Conservation (phyloP, 257 asterid genomes). For the Nicotiana tomentosiformis region DNA sequence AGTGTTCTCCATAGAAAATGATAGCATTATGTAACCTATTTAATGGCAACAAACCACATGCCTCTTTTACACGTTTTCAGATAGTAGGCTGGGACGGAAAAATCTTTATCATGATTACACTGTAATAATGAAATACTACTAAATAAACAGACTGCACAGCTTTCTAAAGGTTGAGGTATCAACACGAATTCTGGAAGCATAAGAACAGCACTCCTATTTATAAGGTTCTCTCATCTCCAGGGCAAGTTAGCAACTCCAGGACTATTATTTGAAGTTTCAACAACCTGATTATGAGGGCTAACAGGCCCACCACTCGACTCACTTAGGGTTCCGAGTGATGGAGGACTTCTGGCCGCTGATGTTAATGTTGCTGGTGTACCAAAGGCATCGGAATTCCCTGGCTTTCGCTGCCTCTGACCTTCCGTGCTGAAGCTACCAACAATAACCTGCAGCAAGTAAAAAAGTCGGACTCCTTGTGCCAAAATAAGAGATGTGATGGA, state of each 20-base stretch:
- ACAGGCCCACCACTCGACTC: constrained; percentile 11
- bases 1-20: neutral
- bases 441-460: constrained; percentile 5
- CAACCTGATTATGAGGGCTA: constrained; percentile 5
- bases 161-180: neutral
- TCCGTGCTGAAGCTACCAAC: constrained; percentile 15
- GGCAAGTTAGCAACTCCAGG: neutral
- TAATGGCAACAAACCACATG: neutral
- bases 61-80: neutral
- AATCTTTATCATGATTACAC: neutral
- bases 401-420: neutral
- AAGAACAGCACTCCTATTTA: neutral
- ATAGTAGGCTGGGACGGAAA: neutral
- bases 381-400: neutral
- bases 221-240: constrained; percentile 3
- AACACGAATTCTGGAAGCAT: neutral
- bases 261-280: neutral
- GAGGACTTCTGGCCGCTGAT: constrained; percentile 11
- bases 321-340: constrained; percentile 12
- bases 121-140: neutral
- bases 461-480: neutral
- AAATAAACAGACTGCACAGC: neutral
- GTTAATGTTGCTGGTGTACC: neutral
- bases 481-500: neutral
- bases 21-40: neutral